Base-by-base conservation (phyloP, 306 rosid genomes). In the Hylodesmum podocarpum region DNA sequence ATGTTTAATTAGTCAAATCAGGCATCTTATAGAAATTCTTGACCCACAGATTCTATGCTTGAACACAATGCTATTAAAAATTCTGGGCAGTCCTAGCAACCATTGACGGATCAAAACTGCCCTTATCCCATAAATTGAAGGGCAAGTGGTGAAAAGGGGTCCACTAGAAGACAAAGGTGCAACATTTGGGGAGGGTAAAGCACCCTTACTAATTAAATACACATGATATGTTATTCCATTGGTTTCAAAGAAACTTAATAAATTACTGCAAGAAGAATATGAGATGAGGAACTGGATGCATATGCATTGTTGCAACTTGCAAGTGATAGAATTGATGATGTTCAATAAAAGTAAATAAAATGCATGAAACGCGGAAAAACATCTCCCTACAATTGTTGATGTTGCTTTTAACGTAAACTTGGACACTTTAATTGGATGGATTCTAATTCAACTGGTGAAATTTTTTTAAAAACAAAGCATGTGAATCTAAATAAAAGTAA, bases 261-360 rank as follows among this genome's bases (percentile, higher is more conserved):
- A 25, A 11, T 57, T 58, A 78, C 31, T 5, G 15, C 31, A 24
- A 49, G 28, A 58, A 14, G 28, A 58, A 14, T 22, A n/a, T 21
- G 50, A 21, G 57, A 28, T 24, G 16, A 51, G 12, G 15, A 19
- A 29, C 2, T 36, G 31, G 53, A 72, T 22, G 64, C 49, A 72
- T n/a, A n/a, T 37, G 41, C 54, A 55, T 54, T 47, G 53, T 27
- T 47, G 72, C 82, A 78, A 78, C 37, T 78, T 58, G 82, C 71
- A 9, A 24, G 37, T 7, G 19, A 67, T 41, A 39, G 19, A 67
- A 27, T 53, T 46, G 64, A 59, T 46, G 64, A 59, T 78, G 25
- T 70, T 59, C 54, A 4, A 58, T 37, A 58, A 70, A 75, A 27
- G 8, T 18, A 64, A 59, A 70, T 6, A 5, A 8, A 24, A 25